Evolutionary conservation across 805 yeast species (phyloP), one percentile per base, ranked within the genome.

Genomic region (Phaffomyces antillensis): DNA sequence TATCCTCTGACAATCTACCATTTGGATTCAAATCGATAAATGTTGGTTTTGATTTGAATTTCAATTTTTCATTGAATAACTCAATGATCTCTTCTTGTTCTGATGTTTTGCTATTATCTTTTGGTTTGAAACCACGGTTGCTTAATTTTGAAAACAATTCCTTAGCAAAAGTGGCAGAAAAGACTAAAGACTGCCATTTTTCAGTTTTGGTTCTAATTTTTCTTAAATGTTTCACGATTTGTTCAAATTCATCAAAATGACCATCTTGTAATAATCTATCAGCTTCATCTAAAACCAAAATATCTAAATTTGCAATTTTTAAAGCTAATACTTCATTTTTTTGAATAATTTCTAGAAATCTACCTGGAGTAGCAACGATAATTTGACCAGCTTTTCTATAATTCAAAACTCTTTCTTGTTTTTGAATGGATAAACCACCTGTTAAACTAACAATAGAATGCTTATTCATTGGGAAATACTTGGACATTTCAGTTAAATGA

Each of bases 191-290:
- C 66, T 93, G 99, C 74, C 89, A 76, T 45, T 59, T 63, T 4
- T 46, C 55, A 51, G 70, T 72, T 47, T 62, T 68, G 17, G 70
- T 75, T 63, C 82, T 74, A 55, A 62, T 68, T 63, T 69, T 73
- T 23, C 66, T 65, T 46, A 93, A 63, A 15, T 84, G 62, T 44
- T 83, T 87, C 49, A 91, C 66, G 47, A 87, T 83, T 56, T 80
- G 83, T 53, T 84, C 95, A 51, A 93, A 76, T 62, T 93, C 99
- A 48, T 87, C 95, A 60, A 91, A 93, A 65, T 90, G 98, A 3
- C 98, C 97, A 58, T 90, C 96, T 64, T 91, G 96, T 42, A 93
- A 71, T 50, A 93, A 68, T 63, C 99, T 73, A 69, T 93, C 99
- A 12, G 99, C 99, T 64, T 93, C 99, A 70, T 93, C 99, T 30